Percentiles rank a stretch among this genome's conserved stretches.
Conservation (phyloP, 768 basidiomycete genomes). For the Postia placenta region DNA sequence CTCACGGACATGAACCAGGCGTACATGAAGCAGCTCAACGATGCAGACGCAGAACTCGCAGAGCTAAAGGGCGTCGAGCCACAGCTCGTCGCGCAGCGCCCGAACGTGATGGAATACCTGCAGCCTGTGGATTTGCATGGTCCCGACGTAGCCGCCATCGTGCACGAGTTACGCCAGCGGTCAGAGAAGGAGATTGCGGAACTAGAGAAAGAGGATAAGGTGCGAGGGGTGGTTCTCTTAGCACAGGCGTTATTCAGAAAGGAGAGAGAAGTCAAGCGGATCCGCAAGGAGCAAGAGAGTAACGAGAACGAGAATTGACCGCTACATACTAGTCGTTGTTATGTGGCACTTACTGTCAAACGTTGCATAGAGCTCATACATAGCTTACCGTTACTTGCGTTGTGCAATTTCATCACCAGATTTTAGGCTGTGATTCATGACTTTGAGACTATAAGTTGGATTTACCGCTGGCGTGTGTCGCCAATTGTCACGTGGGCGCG, state of each 20-base stretch:
- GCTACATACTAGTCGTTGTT: no score
- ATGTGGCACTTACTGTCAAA: no score
- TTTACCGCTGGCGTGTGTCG: no score
- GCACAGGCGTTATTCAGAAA: conserved; percentile 4
- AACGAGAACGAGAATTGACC: neutral
- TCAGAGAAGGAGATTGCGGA: conserved; percentile 5
- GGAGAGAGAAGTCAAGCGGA: conserved; percentile 3
- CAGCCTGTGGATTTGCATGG: neutral
- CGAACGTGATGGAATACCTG: neutral
- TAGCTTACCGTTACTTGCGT: no score
- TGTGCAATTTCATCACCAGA: no score
- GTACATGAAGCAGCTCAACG: conserved; percentile 6
- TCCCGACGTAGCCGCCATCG: neutral
- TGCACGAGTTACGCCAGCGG: conserved; percentile 3
- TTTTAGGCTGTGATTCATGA: no score
- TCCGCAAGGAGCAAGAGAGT: neutral
- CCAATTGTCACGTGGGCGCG: no score
- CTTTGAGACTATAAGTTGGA: no score
- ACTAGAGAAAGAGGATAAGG: neutral
- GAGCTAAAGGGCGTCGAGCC: neutral
- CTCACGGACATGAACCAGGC: conserved; percentile 1
- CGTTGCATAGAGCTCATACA: no score
- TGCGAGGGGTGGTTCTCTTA: conserved; percentile 1
- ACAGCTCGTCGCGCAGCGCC: neutral
- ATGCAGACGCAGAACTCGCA: conserved; percentile 4